Percentiles rank a stretch among this genome's conserved stretches.
These are phyloP conservation scores for Cystobasidiaceae sp. DNA, from an alignment of 1,284 basidiomycete species.

Conservation along the genomic window DNA sequence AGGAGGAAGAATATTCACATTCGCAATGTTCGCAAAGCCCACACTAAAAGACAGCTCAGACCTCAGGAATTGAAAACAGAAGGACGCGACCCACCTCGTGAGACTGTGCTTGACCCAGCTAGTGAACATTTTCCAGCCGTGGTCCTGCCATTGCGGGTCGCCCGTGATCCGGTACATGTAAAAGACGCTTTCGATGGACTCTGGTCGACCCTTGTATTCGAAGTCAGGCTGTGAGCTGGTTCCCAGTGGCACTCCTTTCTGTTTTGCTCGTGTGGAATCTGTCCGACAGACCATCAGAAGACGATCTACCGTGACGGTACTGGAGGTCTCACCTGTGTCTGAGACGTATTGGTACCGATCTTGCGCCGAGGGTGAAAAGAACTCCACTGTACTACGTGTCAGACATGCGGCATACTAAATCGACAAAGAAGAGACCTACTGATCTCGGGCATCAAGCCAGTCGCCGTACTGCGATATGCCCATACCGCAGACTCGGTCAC, in stretches of 20 bases:
- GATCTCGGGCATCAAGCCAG: conserved; percentile 50
- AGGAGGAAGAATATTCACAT: conserved; percentile 48
- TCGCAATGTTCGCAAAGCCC: conserved; percentile 49
- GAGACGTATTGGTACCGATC: conserved; percentile 27
- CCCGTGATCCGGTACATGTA: conserved; percentile 55
- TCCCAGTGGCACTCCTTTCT: conserved; percentile 46
- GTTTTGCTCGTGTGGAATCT: conserved; percentile 33
- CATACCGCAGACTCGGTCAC: conserved; percentile 55
- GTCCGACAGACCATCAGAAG: too few species aligned
- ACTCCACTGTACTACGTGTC: conserved; percentile 38
- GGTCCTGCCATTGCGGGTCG: conserved; percentile 55
- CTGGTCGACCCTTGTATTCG: conserved; percentile 52
- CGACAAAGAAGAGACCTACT: background rate
- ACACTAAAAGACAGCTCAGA: conserved; percentile 36
- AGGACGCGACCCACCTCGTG: conserved; percentile 32
- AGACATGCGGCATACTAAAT: background rate
- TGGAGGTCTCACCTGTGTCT: conserved; percentile 29
- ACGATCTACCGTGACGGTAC: background rate
- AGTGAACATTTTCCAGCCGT: conserved; percentile 58
- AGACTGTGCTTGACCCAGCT: conserved; percentile 52
- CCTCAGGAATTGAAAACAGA: background rate
- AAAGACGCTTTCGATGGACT: conserved; percentile 56
- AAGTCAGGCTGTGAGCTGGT: conserved; percentile 35
- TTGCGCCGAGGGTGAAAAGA: conserved; percentile 42
- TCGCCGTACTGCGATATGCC: conserved; percentile 48